phyloP scores from a whole-genome alignment of 139 green algal genomes.

The Axilococcus clingmanii region DNA sequence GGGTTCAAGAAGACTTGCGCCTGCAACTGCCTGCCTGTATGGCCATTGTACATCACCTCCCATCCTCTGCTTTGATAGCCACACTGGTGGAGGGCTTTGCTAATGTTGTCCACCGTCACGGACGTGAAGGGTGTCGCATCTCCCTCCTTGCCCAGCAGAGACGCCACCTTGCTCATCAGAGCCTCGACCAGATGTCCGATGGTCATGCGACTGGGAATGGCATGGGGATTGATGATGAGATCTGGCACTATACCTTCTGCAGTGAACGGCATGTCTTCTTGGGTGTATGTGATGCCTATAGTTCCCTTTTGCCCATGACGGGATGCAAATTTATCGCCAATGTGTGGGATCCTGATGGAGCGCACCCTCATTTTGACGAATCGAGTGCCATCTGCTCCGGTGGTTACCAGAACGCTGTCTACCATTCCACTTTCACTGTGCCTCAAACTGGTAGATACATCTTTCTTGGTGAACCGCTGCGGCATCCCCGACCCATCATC shows the following conservation, averaged over 20 bases:
- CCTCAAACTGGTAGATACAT: constrained; percentile 52
- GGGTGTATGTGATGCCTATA: constrained; percentile 94
- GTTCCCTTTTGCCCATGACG: constrained; percentile 97
- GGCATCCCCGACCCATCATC: constrained; percentile 52
- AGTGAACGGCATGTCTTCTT: constrained; percentile 72
- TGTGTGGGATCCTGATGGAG: constrained; percentile 90
- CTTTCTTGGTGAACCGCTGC: constrained; percentile 61
- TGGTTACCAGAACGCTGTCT: constrained; percentile 84
- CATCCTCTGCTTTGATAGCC: constrained; percentile 81
- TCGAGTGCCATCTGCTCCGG: constrained; percentile 71
- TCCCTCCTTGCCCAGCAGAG: constrained; percentile 78
- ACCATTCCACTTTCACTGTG: constrained; percentile 66
- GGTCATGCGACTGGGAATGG: constrained; percentile 98
- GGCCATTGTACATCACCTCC: constrained; percentile 95
- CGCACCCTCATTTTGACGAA: constrained; percentile 95
- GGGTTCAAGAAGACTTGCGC: constrained; percentile 90
- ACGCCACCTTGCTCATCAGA: constrained; percentile 92
- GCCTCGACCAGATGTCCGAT: constrained; percentile 98
- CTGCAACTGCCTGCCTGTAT: constrained; percentile 70
- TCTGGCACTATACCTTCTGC: constrained; percentile 86
- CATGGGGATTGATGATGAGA: constrained; percentile 98
- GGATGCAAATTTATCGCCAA: constrained; percentile 99
- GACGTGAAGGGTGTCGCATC: constrained; percentile 97
- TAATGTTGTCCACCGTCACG: constrained; percentile 93
- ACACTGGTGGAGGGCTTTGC: constrained; percentile 67